Evolutionary conservation across 192 early-diverging fungal genomes (phyloP).

Genomic region (Rhizoclosmatium globosum): DNA sequence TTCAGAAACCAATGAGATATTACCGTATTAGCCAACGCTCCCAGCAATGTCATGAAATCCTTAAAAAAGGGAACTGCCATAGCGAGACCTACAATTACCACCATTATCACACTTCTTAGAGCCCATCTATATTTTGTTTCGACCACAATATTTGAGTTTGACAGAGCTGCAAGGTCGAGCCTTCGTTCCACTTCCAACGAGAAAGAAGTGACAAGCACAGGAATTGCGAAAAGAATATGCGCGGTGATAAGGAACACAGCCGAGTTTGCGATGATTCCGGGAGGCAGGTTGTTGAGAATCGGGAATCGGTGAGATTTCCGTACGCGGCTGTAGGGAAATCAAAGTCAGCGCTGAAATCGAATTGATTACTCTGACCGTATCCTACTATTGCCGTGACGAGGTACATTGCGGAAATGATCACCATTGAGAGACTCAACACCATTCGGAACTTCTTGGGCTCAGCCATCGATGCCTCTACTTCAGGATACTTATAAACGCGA

Average conservation of each 20-base stretch:
- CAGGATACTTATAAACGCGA: conserved; percentile 63
- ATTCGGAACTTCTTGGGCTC: conserved; percentile 72
- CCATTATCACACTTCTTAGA: conserved; percentile 66
- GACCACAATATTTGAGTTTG: neutral
- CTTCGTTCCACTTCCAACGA: conserved; percentile 77
- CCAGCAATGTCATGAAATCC: conserved; percentile 79
- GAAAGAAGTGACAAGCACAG: conserved; percentile 78
- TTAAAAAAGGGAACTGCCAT: conserved; percentile 81
- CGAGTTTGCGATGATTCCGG: conserved; percentile 57
- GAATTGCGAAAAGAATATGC: conserved; percentile 84
- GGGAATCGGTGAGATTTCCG: conserved; percentile 73
- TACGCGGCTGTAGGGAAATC: conserved; percentile 52
- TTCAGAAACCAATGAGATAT: neutral
- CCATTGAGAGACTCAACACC: conserved; percentile 70
- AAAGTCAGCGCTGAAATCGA: too few species aligned
- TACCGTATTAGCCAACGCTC: conserved; percentile 72
- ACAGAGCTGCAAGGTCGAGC: conserved; percentile 51
- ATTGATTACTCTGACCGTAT: conserved; percentile 50
- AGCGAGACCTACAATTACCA: conserved; percentile 63
- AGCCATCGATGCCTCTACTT: conserved; percentile 83
- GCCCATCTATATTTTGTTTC: conserved; percentile 45
- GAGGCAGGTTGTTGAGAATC: conserved; percentile 77
- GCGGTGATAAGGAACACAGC: conserved; percentile 79
- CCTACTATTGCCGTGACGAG: conserved; percentile 73
- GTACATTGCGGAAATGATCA: conserved; percentile 75